A percentile compares a stretch with the other conserved stretches of the same genome.
Conservation (phyloP, 441 rosid genomes). For the Caryocar brasiliense region DNA sequence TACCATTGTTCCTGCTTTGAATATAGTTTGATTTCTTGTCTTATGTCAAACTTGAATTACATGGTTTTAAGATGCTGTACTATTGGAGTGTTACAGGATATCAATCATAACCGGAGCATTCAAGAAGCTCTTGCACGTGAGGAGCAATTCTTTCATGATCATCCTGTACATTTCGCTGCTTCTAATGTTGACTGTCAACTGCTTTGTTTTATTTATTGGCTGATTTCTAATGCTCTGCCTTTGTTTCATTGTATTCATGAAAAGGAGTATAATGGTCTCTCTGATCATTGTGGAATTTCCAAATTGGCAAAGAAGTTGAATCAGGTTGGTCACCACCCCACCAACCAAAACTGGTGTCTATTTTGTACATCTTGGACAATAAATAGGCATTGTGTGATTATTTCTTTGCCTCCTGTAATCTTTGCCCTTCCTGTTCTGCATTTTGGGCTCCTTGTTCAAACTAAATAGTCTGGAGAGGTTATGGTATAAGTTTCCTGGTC, state of each 20-base stretch:
- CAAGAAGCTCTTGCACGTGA: constrained; percentile 46
- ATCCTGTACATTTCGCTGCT: constrained; percentile 26
- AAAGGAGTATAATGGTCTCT: constrained; percentile 50
- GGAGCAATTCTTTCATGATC: constrained; percentile 36
- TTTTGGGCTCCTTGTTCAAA: no score
- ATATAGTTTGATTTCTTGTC: no score
- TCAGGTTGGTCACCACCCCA: constrained; percentile 28
- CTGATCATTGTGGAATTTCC: constrained; percentile 52
- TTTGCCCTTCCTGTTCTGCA: background rate
- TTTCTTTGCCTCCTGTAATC: background rate
- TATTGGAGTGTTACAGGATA: constrained; percentile 37
- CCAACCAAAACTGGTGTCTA: background rate
- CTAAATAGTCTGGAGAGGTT: no score
- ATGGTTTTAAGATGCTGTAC: no score
- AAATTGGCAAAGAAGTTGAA: constrained; percentile 60
- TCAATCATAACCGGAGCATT: constrained; percentile 38
- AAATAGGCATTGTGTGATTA: background rate
- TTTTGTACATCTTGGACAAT: no score
- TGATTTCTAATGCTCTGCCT: background rate
- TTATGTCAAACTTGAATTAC: no score
- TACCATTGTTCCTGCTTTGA: no score
- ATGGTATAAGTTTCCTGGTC: no score
- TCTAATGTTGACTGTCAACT: constrained; percentile 5
- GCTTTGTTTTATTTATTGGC: background rate
- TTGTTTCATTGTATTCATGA: background rate